Evolutionary conservation across 2,329 filamentous ascomycete genomes (phyloP).

Genomic region (Aspergillus aculeatinus): DNA sequence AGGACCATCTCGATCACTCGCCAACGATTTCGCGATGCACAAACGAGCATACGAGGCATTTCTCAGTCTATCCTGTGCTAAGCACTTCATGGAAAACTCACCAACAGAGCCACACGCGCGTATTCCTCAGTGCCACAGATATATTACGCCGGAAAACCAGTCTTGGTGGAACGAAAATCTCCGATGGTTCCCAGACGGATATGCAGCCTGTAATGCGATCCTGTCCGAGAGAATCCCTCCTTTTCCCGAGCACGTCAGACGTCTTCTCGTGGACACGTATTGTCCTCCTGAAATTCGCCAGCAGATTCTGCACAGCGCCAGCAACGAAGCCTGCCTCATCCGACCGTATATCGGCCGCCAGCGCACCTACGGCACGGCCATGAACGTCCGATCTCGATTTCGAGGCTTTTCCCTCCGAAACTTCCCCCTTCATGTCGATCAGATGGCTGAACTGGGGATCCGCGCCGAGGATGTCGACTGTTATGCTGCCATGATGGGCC

Average conservation of each 20-base stretch:
- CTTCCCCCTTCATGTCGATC: conserved; percentile 51
- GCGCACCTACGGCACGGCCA: conserved; percentile 10
- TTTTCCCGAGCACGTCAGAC: conserved; percentile 25
- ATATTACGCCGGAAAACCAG: conserved; percentile 22
- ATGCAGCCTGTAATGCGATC: conserved; percentile 36
- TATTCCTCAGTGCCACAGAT: conserved; percentile 27
- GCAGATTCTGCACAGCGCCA: conserved; percentile 30
- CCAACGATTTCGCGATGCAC: conserved; percentile 36
- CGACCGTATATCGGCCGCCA: conserved; percentile 51
- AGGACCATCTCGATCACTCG: conserved; percentile 26
- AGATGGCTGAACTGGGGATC: conserved; percentile 49
- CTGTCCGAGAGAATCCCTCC: conserved; percentile 37
- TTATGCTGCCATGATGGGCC: conserved; percentile 51
- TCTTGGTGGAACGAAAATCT: conserved; percentile 31
- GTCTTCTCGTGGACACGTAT: conserved; percentile 34
- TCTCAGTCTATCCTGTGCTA: neutral
- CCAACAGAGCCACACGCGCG: conserved; percentile 9
- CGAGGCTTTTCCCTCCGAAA: conserved; percentile 47
- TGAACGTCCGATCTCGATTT: conserved; percentile 20
- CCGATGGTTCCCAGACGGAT: conserved; percentile 27
- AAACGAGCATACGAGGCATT: conserved; percentile 20
- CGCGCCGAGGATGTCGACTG: conserved; percentile 16
- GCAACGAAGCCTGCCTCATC: conserved; percentile 51
- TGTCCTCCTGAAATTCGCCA: conserved; percentile 27
- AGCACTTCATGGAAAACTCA: neutral